Conservation (phyloP, 148 eudicot genomes). For the Pharnaceum exiguum region DNA sequence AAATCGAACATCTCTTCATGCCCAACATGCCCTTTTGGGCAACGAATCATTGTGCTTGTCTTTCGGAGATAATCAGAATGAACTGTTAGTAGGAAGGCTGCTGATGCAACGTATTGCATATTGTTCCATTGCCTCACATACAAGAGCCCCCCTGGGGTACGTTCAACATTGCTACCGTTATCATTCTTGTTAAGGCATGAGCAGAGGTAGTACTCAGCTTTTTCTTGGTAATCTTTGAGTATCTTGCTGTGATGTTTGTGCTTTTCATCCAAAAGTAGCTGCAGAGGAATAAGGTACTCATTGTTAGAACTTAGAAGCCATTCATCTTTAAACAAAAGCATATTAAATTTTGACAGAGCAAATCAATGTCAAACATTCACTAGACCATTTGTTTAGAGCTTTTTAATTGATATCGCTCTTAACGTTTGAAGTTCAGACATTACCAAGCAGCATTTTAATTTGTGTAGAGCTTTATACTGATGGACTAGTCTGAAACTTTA, state of each 20-base stretch:
- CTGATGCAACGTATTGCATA: conserved; percentile 85
- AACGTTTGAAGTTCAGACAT: no score
- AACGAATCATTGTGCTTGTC: conserved; percentile 32
- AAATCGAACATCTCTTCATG: conserved; percentile 37
- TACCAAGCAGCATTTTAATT: no score
- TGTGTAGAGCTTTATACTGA: no score
- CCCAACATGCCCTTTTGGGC: conserved; percentile 30
- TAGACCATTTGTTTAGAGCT: no score
- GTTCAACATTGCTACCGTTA: conserved; percentile 42
- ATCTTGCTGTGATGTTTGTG: conserved; percentile 29
- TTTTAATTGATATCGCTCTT: no score
- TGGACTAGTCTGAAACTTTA: no score
- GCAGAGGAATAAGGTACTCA: conserved; percentile 5
- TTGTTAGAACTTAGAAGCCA: neutral
- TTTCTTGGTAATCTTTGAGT: conserved; percentile 41
- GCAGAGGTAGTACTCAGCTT: conserved; percentile 69
- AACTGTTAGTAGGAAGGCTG: conserved; percentile 45
- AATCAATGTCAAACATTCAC: no score
- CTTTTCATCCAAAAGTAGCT: conserved; percentile 44
- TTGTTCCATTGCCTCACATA: conserved; percentile 87
- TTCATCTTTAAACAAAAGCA: no score
- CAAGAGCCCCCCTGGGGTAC: conserved; percentile 81
- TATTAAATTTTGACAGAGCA: no score
- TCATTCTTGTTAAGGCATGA: conserved; percentile 62
- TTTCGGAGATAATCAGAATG: conserved; percentile 53